A percentile compares a stretch with the other conserved stretches of the same genome.
phyloP scores from a whole-genome alignment of 2,329 filamentous ascomycete genomes.

The Beauveria brongniartii region DNA sequence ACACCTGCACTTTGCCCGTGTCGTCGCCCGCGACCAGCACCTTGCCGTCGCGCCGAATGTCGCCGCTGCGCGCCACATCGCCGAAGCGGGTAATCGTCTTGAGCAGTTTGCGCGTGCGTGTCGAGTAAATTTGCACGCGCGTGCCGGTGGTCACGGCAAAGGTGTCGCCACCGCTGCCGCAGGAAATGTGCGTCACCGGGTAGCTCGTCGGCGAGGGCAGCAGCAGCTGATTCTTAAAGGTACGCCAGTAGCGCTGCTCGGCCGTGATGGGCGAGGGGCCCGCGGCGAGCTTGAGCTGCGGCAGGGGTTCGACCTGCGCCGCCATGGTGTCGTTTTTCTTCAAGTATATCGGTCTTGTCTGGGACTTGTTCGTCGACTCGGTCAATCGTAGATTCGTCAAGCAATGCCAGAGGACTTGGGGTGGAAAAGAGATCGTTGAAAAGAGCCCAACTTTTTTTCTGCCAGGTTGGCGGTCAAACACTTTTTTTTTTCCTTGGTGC shows the following conservation, averaged over 20 bases:
- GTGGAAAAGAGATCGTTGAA: neutral
- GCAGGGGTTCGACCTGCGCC: constrained; percentile 72
- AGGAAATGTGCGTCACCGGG: constrained; percentile 84
- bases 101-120: constrained; percentile 80
- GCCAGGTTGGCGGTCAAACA: constrained; percentile 9
- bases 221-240: constrained; percentile 84
- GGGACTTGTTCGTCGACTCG: neutral
- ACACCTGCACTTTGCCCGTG: constrained; percentile 86
- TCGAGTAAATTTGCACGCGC: constrained; percentile 88
- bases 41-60: constrained; percentile 79
- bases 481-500: neutral
- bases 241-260: constrained; percentile 94
- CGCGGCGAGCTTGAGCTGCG: constrained; percentile 73
- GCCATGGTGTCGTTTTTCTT: constrained; percentile 52
- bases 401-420: neutral
- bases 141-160: constrained; percentile 95
- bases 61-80: constrained; percentile 81
- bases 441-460: constrained; percentile 21
- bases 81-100: constrained; percentile 94
- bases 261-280: constrained; percentile 77
- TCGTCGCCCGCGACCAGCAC: constrained; percentile 90
- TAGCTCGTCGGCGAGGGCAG: constrained; percentile 86
- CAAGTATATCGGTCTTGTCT: neutral
- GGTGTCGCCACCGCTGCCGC: constrained; percentile 45
- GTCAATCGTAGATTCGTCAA: neutral